phyloP scores from a whole-genome alignment of 106 monocot genomes.

The Allium cepa region DNA sequence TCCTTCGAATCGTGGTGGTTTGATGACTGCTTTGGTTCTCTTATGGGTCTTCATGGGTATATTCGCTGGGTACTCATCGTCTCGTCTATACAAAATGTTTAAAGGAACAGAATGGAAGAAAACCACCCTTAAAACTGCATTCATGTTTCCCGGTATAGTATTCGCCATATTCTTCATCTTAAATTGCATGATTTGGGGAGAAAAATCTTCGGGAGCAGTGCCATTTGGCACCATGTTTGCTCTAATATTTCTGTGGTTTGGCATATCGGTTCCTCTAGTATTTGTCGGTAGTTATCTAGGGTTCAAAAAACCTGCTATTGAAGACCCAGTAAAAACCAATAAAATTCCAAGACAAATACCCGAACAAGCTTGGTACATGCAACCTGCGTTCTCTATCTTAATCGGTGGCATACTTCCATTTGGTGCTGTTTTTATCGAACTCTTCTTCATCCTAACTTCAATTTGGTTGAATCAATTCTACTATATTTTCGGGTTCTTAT shows the following conservation, averaged over 20 bases:
- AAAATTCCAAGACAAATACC: slow-evolving; percentile 70
- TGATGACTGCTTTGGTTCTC: slow-evolving; percentile 77
- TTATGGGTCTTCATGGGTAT: slow-evolving; percentile 79
- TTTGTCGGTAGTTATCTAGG: slow-evolving; percentile 63
- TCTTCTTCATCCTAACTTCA: slow-evolving; percentile 68
- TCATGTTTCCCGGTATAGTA: slow-evolving; percentile 58
- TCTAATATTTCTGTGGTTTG: slow-evolving; percentile 63
- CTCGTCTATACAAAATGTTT: slow-evolving; percentile 66
- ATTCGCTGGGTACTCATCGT: slow-evolving; percentile 59
- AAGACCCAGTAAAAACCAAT: slow-evolving; percentile 65
- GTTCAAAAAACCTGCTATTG: slow-evolving; percentile 53
- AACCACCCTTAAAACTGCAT: slow-evolving; percentile 53
- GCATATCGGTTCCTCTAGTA: slow-evolving; percentile 65
- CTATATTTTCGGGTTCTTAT: slow-evolving; percentile 76
- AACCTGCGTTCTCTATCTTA: slow-evolving; percentile 57
- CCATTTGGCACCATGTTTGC: slow-evolving; percentile 81
- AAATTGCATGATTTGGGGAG: slow-evolving; percentile 67
- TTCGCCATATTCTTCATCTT: slow-evolving; percentile 59
- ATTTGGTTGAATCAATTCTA: slow-evolving; percentile 76
- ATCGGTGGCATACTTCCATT: slow-evolving; percentile 65
- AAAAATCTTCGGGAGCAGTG: slow-evolving; percentile 70
- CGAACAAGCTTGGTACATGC: slow-evolving; percentile 76
- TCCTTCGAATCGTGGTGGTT: slow-evolving; percentile 63
- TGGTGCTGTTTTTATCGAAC: slow-evolving; percentile 65
- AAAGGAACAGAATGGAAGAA: slow-evolving; percentile 73